Percentiles rank a stretch among this genome's conserved stretches.
Conservation (phyloP, 2,329 filamentous ascomycete species). For the Blastomyces gilchristii region DNA sequence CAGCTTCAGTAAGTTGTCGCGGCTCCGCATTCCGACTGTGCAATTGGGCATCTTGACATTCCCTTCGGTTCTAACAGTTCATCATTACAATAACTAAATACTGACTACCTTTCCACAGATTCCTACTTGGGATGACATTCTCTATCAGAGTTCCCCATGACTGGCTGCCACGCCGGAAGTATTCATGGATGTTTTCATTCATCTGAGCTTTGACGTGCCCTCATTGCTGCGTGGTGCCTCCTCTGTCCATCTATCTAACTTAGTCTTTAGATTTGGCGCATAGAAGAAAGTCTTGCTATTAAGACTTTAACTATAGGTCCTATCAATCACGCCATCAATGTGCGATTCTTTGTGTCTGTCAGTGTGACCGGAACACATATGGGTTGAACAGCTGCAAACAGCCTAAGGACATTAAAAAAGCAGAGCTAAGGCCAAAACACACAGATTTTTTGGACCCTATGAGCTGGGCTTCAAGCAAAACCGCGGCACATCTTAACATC, state of each 20-base stretch:
- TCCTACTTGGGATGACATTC: not conserved
- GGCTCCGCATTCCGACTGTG: not conserved
- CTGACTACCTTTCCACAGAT: not conserved
- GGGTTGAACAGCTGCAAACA: not conserved
- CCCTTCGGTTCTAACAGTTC: not conserved
- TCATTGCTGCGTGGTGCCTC: not conserved
- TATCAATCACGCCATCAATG: not conserved
- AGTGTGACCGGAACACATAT: not conserved
- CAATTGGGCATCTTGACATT: not conserved
- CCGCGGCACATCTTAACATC: not conserved
- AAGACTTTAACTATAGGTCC: not conserved
- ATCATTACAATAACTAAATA: not conserved
- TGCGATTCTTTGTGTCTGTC: not conserved
- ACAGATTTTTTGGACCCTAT: not conserved
- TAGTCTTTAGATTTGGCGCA: not conserved
- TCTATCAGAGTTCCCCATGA: not conserved
- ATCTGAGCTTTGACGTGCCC: not conserved
- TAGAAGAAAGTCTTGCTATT: not conserved
- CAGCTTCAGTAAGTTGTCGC: not conserved
- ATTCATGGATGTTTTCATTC: not conserved
- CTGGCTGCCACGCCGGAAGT: not conserved
- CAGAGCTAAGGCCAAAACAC: not conserved
- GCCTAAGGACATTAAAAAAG: not conserved
- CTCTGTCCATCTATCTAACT: not conserved
- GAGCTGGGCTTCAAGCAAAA: not conserved